Conservation (phyloP, 257 asterid species). For the Haberlea rhodopensis region DNA sequence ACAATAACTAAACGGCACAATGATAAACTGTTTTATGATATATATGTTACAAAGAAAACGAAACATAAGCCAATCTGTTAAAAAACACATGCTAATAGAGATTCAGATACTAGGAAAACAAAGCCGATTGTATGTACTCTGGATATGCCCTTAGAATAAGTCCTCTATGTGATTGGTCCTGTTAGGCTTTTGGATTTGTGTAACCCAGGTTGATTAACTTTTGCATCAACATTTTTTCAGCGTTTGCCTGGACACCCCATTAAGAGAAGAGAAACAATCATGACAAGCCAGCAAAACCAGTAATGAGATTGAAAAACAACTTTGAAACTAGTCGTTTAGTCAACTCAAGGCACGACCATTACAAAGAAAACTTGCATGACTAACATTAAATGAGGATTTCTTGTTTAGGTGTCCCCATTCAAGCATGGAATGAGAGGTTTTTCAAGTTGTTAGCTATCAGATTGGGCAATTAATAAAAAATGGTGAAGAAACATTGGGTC, state of each 20-base stretch:
- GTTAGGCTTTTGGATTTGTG: slow-evolving; percentile 40
- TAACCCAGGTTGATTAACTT: slow-evolving; percentile 72
- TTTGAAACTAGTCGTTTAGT: background rate
- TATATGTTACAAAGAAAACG: background rate
- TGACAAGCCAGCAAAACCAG: slow-evolving; percentile 2
- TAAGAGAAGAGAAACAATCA: background rate
- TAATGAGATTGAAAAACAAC: background rate
- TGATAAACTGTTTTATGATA: background rate
- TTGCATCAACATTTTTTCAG: slow-evolving; percentile 73
- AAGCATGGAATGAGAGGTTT: too few species aligned
- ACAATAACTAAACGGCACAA: background rate
- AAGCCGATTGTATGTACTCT: background rate
- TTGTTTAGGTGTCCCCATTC: too few species aligned
- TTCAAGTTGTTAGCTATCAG: too few species aligned
- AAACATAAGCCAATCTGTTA: background rate
- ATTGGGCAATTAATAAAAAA: too few species aligned
- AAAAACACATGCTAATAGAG: background rate
- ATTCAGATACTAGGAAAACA: background rate
- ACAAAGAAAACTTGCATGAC: background rate
- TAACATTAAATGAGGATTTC: too few species aligned
- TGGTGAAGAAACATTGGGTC: too few species aligned
- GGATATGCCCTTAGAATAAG: background rate
- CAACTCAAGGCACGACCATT: background rate
- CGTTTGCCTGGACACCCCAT: slow-evolving; percentile 56
- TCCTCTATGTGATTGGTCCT: slow-evolving; percentile 20